Evolutionary conservation across 2,329 filamentous ascomycete genomes (phyloP), one percentile per base, ranked within the genome.

Genomic region (Thielaviopsis populi): DNA sequence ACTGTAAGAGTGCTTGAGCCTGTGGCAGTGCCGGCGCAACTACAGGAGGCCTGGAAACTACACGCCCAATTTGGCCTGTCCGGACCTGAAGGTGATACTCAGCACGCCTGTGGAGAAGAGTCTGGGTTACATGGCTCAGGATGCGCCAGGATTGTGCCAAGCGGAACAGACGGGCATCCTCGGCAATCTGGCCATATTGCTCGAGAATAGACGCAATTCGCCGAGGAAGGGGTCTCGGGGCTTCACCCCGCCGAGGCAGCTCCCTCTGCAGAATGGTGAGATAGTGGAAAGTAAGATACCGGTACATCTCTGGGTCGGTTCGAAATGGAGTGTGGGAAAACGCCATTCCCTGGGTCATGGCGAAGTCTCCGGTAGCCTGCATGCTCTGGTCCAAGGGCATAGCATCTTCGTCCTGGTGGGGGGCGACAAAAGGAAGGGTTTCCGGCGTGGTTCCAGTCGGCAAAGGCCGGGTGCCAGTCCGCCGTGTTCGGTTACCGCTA

Each of bases 71-170:
- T 27, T 61, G 58, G 15, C 53, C 56, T 19, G 53, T 63, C 17
- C 83, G 76, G 24, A 72, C 69, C 61, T 83, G 76, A 0, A 82
- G 74, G 68, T 86, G 83, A 66, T 81, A 83, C 53, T 81, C 77
- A 0, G 80, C 82, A 33, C 83, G 76, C 37, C 78, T 76, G 17
- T 73, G 74, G 1, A 86, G 74, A 0, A 86, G 74, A 13, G 84
- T 71, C 22, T 75, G 73, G 68, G 83, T 78, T 10, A 79, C 79
- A 68, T 81, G 84, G 0, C 79, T 78, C 22, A 86, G 69, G 13
- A 85, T 76, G 37, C 82, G 79, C 83, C 83, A 86, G 0, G 82
- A 84, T 69, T 86, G 83, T 4, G 83, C 81, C 0, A 86, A 75
- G 0, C 83, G 78, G 69, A 81, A 86, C 59, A 82, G 75, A 40